phyloP scores from a whole-genome alignment of 345 rosid species.

The Eucalyptus tenuipes region DNA sequence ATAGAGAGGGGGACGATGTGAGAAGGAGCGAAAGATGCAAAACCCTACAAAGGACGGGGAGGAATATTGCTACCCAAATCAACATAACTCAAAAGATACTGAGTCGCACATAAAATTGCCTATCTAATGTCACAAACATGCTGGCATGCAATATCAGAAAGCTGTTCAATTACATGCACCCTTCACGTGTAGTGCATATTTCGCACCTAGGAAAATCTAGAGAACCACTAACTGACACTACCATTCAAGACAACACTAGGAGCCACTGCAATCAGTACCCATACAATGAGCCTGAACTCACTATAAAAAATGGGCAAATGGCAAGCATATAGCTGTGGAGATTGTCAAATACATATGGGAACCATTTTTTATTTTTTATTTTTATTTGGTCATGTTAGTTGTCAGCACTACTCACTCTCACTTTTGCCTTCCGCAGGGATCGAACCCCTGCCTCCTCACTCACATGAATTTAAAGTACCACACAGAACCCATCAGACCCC shows the following conservation, averaged over 20 bases:
- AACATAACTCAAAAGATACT: not conserved
- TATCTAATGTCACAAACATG: not conserved
- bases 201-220: not conserved
- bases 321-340: not conserved
- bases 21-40: not conserved
- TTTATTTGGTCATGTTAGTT: not conserved
- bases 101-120: not conserved
- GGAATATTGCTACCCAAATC: not conserved
- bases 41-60: not conserved
- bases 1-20: not conserved
- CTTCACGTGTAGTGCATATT: not conserved
- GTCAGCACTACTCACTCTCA: not conserved
- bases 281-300: not conserved
- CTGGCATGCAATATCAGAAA: not conserved
- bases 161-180: not conserved
- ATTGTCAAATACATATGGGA: not conserved
- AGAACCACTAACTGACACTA: not conserved
- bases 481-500: not conserved
- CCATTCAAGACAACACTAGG: not conserved
- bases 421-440: not conserved
- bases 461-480: not conserved
- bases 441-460: not conserved
- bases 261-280: not conserved
- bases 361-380: not conserved
- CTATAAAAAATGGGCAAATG: not conserved